A percentile compares a stretch with the other conserved stretches of the same genome.
phyloP scores from a whole-genome alignment of 2,329 filamentous ascomycete species.

The Xylaria sp. region DNA sequence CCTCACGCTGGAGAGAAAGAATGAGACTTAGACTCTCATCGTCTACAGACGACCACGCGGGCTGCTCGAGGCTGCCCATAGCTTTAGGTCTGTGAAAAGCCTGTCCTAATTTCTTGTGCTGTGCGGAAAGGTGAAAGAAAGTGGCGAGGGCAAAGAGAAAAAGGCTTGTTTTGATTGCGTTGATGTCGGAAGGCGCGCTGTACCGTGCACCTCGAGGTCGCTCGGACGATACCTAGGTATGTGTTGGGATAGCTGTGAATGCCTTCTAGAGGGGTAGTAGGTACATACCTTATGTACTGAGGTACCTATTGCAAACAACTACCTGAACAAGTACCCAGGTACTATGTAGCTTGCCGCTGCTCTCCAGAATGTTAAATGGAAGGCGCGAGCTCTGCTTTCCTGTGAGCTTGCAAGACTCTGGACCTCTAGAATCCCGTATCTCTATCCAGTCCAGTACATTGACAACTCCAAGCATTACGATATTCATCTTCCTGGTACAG shows the following conservation, averaged over 20 bases:
- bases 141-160: neutral
- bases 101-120: neutral
- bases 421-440: neutral
- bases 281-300: too few species aligned
- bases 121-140: neutral
- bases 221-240: neutral
- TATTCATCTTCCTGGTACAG: too few species aligned
- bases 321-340: too few species aligned
- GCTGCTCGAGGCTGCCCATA: conserved; percentile 14
- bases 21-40: conserved; percentile 31
- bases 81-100: neutral
- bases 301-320: neutral
- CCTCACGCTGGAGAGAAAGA: conserved; percentile 20
- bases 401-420: neutral
- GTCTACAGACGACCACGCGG: conserved; percentile 21
- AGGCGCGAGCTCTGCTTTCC: neutral
- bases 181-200: too few species aligned
- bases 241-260: neutral
- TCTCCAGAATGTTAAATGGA: neutral
- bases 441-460: neutral
- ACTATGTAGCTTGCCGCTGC: too few species aligned
- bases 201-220: neutral
- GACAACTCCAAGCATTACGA: neutral
- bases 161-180: neutral
- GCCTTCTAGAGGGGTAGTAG: neutral